phyloP scores from a whole-genome alignment of 1,139 yeast genomes.

The Geotrichum europaeum region DNA sequence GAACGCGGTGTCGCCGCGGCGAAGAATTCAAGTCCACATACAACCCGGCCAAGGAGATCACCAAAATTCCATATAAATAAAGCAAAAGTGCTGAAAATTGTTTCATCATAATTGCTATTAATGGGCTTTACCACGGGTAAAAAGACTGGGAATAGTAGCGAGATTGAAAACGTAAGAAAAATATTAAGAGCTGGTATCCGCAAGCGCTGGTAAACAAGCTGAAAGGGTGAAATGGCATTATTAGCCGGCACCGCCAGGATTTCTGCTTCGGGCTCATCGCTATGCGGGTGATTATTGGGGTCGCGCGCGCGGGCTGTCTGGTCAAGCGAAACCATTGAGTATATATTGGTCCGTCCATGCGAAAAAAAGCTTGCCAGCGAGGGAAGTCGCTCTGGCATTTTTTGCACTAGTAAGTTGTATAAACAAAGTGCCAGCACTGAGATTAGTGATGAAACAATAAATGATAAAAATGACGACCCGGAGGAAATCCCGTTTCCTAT shows the following conservation, averaged over 20 bases:
- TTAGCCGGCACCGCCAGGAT: not conserved
- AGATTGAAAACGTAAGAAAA: conserved; percentile 66
- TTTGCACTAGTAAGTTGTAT: conserved; percentile 18
- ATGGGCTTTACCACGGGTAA: conserved; percentile 59
- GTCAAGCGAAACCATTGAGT: not conserved
- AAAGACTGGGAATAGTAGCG: conserved; percentile 83
- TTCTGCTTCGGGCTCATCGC: not conserved
- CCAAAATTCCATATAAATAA: conserved; percentile 87
- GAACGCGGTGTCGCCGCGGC: conserved; percentile 15
- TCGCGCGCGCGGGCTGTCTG: not conserved
- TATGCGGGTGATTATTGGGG: not conserved
- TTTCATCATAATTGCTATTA: conserved; percentile 39
- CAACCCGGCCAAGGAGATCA: conserved; percentile 69
- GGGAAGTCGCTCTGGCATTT: conserved; percentile 1
- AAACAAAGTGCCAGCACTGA: conserved; percentile 43
- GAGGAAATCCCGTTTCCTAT: not conserved
- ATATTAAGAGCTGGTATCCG: conserved; percentile 62
- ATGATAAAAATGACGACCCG: conserved; percentile 52
- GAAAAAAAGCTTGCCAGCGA: not conserved
- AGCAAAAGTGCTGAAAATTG: conserved; percentile 63
- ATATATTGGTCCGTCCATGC: not conserved
- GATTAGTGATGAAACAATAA: conserved; percentile 62
- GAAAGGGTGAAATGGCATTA: not conserved
- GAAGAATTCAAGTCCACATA: conserved; percentile 38
- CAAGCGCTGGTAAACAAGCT: conserved; percentile 39